Base-by-base conservation (phyloP, 2,329 filamentous ascomycete genomes). In the Xylaria sp. region DNA sequence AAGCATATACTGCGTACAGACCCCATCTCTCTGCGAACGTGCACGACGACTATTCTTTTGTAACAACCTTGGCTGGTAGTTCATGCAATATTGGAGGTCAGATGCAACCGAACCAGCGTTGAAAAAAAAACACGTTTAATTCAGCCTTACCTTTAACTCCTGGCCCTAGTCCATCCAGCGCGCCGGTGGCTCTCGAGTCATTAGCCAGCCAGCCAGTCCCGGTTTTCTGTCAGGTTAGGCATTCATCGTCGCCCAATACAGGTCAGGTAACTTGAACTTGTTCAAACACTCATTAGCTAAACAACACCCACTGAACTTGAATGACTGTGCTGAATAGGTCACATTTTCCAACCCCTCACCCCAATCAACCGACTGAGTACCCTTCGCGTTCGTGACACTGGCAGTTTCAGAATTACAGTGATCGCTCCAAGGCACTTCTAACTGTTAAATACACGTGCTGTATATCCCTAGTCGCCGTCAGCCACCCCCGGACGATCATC, bases 401-500 rank as follows among this genome's bases (percentile, higher is more conserved):
- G 25, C 44, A 11, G 67, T 69, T 69, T 69, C 67, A 63, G 42
- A 50, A 38, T 29, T 20, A 22, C 42, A 39, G 45, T 38, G 49
- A 56, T 56, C 27, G 47, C 20, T 36, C 15, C 45, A 22, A 38
- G 31, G 33, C 27, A 22, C 13, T 38, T 50, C 29, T 20, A 22
- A 22, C 50, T 11, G 27, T 49, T 31, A 54, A 29, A 15, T 17
- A 29, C 49, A 51, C 49, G 49, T 51, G 49, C n/a, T 20, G 17
- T 51, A 45, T 33, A 29, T 50, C 17, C 22, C 36, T 6, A 15
- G 45, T 39, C 49, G 17, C n/a, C 15, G 33, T 31, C 42, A 59
- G 66, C 53, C 49, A 59, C 56, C 62, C 65, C 58, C 51, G 49
- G 63, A 62, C 33, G 62, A 68, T 68, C 66, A 55, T 39, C 5